Percentiles rank a stretch among this genome's conserved stretches.
Conservation (phyloP, 2,329 filamentous ascomycete genomes). For the Dactylellina haptotyla region DNA sequence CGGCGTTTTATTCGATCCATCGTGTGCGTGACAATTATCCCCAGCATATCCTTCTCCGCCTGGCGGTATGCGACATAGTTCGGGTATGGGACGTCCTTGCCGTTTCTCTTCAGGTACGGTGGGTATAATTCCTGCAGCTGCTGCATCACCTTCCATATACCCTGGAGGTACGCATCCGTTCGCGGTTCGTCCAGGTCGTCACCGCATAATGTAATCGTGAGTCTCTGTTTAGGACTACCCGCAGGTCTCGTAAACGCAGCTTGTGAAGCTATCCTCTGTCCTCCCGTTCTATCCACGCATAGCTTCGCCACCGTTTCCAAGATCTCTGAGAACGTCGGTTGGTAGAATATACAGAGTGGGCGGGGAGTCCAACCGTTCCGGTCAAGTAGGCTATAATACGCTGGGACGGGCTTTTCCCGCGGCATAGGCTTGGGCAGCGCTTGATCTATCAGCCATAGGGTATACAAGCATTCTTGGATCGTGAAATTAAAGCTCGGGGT, state of each 20-base stretch:
- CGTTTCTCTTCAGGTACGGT: constrained; percentile 9
- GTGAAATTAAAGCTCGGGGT: not conserved
- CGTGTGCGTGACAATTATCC: constrained; percentile 27
- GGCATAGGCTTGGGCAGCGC: constrained; percentile 8
- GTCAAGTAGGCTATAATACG: constrained; percentile 23
- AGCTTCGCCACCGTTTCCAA: constrained; percentile 22
- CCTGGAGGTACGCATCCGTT: constrained; percentile 5
- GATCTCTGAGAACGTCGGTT: constrained; percentile 26
- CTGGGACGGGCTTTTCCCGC: constrained; percentile 20
- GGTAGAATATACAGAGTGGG: constrained; percentile 15
- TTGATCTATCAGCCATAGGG: constrained; percentile 26
- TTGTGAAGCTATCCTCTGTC: constrained; percentile 24
- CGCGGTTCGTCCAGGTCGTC: constrained; percentile 2
- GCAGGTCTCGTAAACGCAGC: constrained; percentile 17
- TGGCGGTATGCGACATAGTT: constrained; percentile 20
- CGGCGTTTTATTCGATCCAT: constrained; percentile 30
- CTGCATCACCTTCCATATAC: constrained; percentile 6
- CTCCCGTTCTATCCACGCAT: constrained; percentile 19
- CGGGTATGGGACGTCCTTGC: constrained; percentile 9
- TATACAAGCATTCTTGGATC: constrained; percentile 29
- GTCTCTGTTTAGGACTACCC: constrained; percentile 3
- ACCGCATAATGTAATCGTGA: constrained; percentile 24
- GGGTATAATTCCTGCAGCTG: constrained; percentile 20
- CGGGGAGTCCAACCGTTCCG: constrained; percentile 18
- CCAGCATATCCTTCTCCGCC: constrained; percentile 30